Conservation (phyloP, 1,284 basidiomycete genomes). For the Fomitopsis palustris region DNA sequence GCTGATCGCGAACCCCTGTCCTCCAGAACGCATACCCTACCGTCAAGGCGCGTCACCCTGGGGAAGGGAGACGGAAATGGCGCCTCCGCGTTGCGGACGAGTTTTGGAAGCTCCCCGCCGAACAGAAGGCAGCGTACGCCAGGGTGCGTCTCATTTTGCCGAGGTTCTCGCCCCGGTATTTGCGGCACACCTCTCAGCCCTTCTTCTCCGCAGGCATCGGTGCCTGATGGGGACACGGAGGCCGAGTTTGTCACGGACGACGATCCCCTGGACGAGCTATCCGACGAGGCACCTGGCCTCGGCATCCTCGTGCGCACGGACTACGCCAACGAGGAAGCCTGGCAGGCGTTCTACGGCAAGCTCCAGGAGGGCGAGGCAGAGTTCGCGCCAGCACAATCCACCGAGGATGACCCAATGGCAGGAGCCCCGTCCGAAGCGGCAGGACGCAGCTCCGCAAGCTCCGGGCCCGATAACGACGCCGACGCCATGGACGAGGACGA, state of each 20-base stretch:
- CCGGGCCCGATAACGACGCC: slow-evolving; percentile 18
- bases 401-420: slow-evolving; percentile 20
- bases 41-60: slow-evolving; percentile 31
- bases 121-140: slow-evolving; percentile 20
- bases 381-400: slow-evolving; percentile 28
- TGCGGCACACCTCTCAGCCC: neutral
- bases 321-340: slow-evolving; percentile 60
- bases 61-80: slow-evolving; percentile 39
- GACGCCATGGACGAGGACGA: slow-evolving; percentile 28
- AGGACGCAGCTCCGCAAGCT: slow-evolving; percentile 2
- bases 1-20: slow-evolving; percentile 9
- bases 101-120: slow-evolving; percentile 34
- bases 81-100: slow-evolving; percentile 34
- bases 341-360: slow-evolving; percentile 49
- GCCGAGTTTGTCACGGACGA: slow-evolving; percentile 36
- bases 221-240: slow-evolving; percentile 7
- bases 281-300: slow-evolving; percentile 30
- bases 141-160: slow-evolving; percentile 12
- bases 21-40: slow-evolving; percentile 34
- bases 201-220: neutral
- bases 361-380: slow-evolving; percentile 52
- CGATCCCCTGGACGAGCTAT: slow-evolving; percentile 41
- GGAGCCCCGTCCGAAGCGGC: slow-evolving; percentile 18
- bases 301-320: slow-evolving; percentile 69
- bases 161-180: neutral